Percentiles rank a stretch among this genome's conserved stretches.
phyloP scores from a whole-genome alignment of 306 rosid genomes.

The Prunus armeniaca region DNA sequence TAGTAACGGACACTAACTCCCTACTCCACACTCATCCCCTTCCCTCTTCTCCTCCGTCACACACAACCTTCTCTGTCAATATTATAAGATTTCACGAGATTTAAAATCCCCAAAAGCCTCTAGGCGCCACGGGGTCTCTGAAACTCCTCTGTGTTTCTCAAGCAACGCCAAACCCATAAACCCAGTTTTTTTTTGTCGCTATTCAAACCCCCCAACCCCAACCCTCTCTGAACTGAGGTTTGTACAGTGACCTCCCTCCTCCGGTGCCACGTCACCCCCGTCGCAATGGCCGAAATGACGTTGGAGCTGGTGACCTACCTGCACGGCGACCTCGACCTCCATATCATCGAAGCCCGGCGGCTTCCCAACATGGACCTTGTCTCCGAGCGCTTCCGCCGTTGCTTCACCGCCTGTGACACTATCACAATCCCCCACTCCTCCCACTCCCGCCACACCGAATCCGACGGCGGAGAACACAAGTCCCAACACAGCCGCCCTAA shows the following conservation, averaged over 20 bases:
- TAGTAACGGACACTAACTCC: background rate
- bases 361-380: slow-evolving; percentile 88
- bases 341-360: slow-evolving; percentile 49
- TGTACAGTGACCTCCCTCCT: slow-evolving; percentile 1
- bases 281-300: background rate
- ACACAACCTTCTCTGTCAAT: background rate
- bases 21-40: background rate
- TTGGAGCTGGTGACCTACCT: slow-evolving; percentile 37
- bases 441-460: background rate
- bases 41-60: background rate
- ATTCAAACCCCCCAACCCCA: background rate
- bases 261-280: background rate
- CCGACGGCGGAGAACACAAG: background rate
- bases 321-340: slow-evolving; percentile 85
- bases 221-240: background rate
- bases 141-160: background rate
- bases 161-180: background rate
- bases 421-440: slow-evolving; percentile 21
- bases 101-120: background rate
- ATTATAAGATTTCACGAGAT: background rate
- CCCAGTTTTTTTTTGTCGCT: background rate
- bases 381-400: slow-evolving; percentile 72
- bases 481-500: slow-evolving; percentile 19
- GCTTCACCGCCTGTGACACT: slow-evolving; percentile 74
- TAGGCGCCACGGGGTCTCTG: background rate